Base-by-base conservation (phyloP, 257 asterid species). In the Salvia hispanica region DNA sequence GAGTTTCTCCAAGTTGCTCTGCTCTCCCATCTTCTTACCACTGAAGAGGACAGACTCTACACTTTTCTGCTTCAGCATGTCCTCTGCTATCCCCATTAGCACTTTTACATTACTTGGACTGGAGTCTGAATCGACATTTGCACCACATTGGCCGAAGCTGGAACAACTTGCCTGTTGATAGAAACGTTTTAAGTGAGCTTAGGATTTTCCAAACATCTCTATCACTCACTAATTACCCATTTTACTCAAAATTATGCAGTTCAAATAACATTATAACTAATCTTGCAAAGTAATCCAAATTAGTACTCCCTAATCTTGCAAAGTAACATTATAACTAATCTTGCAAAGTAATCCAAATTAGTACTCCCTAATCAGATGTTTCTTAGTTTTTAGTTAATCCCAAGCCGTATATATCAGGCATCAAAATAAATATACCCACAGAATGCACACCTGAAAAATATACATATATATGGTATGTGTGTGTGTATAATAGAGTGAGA, bases 11-110 rank as follows among this genome's bases (percentile, higher is more conserved):
- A 66, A 64, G 77, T 90, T 92, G 82, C 84, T 87, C 50, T 90
- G 82, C 69, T 90, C 98, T 2, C 83, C 93, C 0, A 90, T 86
- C 78, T 78, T 86, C 83, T 90, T 92, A 3, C 98, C 97, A 40
- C 81, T 76, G 69, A 92, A 84, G 21, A 92, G 88, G 71, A 90
- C 87, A 0, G 96, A 92, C 62, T 92, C 98, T 0, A 90, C 96
- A 11, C 86, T 90, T 61, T 88, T 92, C 77, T 92, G 96, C 67
- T 82, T 89, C 91, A 92, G 88, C 90, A 86, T 89, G 55, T 89
- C 98, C 12, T 95, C 97, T 7, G 90, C 96, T 54, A 82, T 78
- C 74, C 82, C 88, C 4, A 87, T 72, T 12, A 91, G 83, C 72
- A 46, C 61, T 60, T 82, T 85, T 14, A 95, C 80, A 64, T 86